A percentile compares a stretch with the other conserved stretches of the same genome.
Evolutionary conservation across 768 basidiomycete genomes (phyloP).

Genomic region (Hemileccinum impolitum): DNA sequence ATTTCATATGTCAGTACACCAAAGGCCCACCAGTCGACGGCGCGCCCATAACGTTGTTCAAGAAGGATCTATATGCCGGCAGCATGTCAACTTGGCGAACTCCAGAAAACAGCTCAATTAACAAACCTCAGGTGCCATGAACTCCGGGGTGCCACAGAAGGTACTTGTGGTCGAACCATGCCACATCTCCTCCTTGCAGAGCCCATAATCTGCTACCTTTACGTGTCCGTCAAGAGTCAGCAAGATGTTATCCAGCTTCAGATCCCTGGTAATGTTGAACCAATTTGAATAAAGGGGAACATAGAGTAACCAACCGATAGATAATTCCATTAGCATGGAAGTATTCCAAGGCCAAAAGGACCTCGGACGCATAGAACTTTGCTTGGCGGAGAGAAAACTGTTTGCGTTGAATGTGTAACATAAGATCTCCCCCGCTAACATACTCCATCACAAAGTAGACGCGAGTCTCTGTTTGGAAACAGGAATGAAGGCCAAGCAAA

Average conservation of each 20-base stretch:
- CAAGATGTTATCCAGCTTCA: conserved; percentile 97
- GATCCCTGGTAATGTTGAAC: conserved; percentile 56
- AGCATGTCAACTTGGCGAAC: conserved; percentile 1
- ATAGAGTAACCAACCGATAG: conserved; percentile 64
- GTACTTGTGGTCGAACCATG: conserved; percentile 93
- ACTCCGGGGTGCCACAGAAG: conserved; percentile 99
- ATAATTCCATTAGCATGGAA: conserved; percentile 99
- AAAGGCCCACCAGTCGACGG: conserved; percentile 99
- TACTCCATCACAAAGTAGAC: conserved; percentile 99
- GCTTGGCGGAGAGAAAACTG: conserved; percentile 98
- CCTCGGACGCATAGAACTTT: conserved; percentile 98
- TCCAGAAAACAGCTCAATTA: not conserved
- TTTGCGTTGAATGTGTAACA: conserved; percentile 98
- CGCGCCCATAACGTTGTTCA: conserved; percentile 98
- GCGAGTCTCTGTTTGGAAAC: conserved; percentile 99
- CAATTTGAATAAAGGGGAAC: not conserved
- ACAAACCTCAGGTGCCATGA: conserved; percentile 97
- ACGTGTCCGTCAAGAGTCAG: conserved; percentile 96
- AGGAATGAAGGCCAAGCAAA: conserved; percentile 93
- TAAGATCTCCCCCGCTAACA: conserved; percentile 96
- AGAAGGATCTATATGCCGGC: conserved; percentile 76
- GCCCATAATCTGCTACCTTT: conserved; percentile 97
- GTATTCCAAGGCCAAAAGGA: conserved; percentile 92
- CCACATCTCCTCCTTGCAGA: conserved; percentile 99
- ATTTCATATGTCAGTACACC: conserved; percentile 99